Evolutionary conservation across 805 yeast species (phyloP).

Genomic region (Ogataea ramenticola): DNA sequence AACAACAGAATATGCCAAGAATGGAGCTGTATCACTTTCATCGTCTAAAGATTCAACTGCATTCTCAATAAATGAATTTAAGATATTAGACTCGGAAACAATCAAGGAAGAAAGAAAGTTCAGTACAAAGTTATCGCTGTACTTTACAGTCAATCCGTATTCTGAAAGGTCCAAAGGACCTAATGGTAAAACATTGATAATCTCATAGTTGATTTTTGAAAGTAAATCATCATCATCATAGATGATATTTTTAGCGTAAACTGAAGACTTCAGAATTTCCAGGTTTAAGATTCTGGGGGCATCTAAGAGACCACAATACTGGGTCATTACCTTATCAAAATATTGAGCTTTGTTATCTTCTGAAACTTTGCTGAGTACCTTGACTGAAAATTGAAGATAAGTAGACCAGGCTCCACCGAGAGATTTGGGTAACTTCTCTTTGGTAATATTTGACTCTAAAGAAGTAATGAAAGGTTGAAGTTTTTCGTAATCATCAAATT

Average conservation of each 20-base stretch:
- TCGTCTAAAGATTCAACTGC: slow-evolving; percentile 22
- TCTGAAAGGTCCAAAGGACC: slow-evolving; percentile 11
- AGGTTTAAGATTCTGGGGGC: slow-evolving; percentile 9
- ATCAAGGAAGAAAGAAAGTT: slow-evolving; percentile 16
- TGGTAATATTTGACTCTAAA: slow-evolving; percentile 13
- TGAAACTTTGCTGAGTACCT: background rate
- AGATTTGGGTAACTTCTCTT: slow-evolving; percentile 17
- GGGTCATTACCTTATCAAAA: slow-evolving; percentile 5
- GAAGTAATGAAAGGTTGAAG: slow-evolving; percentile 7
- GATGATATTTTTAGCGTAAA: slow-evolving; percentile 7
- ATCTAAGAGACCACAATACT: slow-evolving; percentile 13
- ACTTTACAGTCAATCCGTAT: slow-evolving; percentile 3
- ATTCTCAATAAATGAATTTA: slow-evolving; percentile 15
- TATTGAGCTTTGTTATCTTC: slow-evolving; percentile 4
- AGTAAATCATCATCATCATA: slow-evolving; percentile 14
- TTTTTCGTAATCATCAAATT: slow-evolving; percentile 4
- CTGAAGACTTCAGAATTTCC: slow-evolving; percentile 5
- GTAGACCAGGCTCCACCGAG: slow-evolving; percentile 22
- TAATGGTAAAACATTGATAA: slow-evolving; percentile 18
- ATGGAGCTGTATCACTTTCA: slow-evolving; percentile 14
- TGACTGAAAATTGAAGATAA: slow-evolving; percentile 10
- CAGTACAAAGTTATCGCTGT: slow-evolving; percentile 13
- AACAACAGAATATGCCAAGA: slow-evolving; percentile 21
- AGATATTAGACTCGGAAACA: slow-evolving; percentile 10
- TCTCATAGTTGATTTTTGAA: slow-evolving; percentile 14